phyloP scores from a whole-genome alignment of 1,284 basidiomycete genomes.

The Anthracocystis panici-leucophaei region DNA sequence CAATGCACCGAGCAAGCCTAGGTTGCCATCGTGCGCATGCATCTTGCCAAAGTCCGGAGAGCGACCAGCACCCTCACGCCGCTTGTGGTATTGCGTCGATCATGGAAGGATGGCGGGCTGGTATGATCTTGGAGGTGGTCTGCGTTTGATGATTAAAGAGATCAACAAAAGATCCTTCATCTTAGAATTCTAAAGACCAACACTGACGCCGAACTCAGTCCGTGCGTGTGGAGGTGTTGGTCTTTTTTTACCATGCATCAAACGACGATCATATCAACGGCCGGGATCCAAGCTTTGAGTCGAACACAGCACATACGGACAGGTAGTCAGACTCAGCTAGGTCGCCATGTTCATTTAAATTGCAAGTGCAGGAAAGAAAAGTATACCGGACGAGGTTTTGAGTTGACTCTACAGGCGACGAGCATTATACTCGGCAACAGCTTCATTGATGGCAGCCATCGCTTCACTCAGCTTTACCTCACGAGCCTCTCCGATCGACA shows the following conservation, averaged over 20 bases:
- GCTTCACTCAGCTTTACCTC: slow-evolving; percentile 25
- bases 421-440: slow-evolving; percentile 26
- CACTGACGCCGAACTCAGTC: neutral
- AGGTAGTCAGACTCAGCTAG: too few relatives aligned
- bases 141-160: neutral
- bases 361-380: too few relatives aligned
- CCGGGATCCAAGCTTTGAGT: too few relatives aligned
- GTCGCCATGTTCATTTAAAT: too few relatives aligned
- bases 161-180: neutral
- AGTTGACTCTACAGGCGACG: slow-evolving; percentile 17
- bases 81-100: neutral
- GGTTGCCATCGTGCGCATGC: slow-evolving; percentile 6
- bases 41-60: neutral
- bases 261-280: neutral
- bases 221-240: slow-evolving; percentile 30
- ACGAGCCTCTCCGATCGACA: slow-evolving; percentile 24
- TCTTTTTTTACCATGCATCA: neutral
- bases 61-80: slow-evolving; percentile 20
- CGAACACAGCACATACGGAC: neutral
- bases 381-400: neutral
- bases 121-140: neutral
- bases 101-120: neutral
- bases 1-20: slow-evolving; percentile 38
- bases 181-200: neutral
- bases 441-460: slow-evolving; percentile 35